Conservation (phyloP, 345 rosid genomes). For the Bretschneidera sinensis region DNA sequence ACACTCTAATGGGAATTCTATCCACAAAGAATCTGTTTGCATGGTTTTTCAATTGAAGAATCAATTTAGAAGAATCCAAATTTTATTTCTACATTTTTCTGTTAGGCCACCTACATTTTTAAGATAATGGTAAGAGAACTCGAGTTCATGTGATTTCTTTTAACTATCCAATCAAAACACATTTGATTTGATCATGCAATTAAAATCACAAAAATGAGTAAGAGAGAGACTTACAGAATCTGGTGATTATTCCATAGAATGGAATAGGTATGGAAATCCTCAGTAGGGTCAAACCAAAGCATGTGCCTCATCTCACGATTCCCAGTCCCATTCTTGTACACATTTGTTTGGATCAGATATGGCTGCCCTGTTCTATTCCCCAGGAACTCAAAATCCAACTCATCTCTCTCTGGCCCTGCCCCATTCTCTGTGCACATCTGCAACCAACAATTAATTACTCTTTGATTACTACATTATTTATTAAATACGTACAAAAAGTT, state of each 20-base stretch:
- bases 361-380: conserved; percentile 93
- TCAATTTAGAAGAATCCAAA: background rate
- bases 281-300: conserved; percentile 96
- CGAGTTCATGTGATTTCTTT: too few species aligned
- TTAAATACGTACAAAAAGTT: background rate
- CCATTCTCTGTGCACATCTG: conserved; percentile 97
- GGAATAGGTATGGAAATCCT: conserved; percentile 74
- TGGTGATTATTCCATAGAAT: conserved; percentile 78
- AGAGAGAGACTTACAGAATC: conserved; percentile 48
- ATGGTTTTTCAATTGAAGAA: background rate
- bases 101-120: too few species aligned
- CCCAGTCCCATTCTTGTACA: conserved; percentile 89
- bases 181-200: too few species aligned
- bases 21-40: conserved; percentile 71
- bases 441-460: conserved; percentile 4
- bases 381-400: conserved; percentile 88
- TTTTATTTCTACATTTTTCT: too few species aligned
- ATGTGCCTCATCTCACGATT: conserved; percentile 85
- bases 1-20: conserved; percentile 68
- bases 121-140: too few species aligned
- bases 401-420: conserved; percentile 94
- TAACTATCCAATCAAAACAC: too few species aligned
- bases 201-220: too few species aligned
- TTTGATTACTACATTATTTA: background rate
- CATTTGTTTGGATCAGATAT: conserved; percentile 81